Evolutionary conservation across 345 rosid species (phyloP).

Genomic region (Linum tenue): DNA sequence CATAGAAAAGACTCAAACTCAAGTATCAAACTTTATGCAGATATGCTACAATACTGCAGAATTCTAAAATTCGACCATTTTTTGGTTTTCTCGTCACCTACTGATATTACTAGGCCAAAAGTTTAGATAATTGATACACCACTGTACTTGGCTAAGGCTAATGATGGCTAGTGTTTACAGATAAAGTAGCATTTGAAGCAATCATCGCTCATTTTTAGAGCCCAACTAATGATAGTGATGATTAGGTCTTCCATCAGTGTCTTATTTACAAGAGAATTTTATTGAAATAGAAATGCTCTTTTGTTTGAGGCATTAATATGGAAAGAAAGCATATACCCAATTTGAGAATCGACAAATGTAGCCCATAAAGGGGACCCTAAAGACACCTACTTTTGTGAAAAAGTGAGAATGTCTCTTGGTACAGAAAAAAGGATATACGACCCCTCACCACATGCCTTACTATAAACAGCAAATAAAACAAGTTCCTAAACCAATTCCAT

Average conservation of each 20-base stretch:
- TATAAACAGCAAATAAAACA: slow-evolving; percentile 33
- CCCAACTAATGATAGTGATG: slow-evolving; percentile 29
- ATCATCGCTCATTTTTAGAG: slow-evolving; percentile 23
- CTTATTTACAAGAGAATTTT: slow-evolving; percentile 16
- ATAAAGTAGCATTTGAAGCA: slow-evolving; percentile 9
- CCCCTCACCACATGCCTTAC: slow-evolving; percentile 24
- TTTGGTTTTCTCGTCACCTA: background rate
- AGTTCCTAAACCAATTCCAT: slow-evolving; percentile 11
- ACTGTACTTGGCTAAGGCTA: slow-evolving; percentile 11
- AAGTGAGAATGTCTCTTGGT: slow-evolving; percentile 31
- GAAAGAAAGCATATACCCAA: slow-evolving; percentile 44
- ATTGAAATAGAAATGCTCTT: slow-evolving; percentile 9
- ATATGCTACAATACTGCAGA: background rate
- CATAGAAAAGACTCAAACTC: background rate
- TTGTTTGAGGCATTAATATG: slow-evolving; percentile 26
- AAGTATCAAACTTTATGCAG: background rate
- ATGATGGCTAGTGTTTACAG: slow-evolving; percentile 5
- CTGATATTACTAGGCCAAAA: background rate
- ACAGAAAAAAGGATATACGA: slow-evolving; percentile 17
- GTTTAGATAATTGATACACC: slow-evolving; percentile 12
- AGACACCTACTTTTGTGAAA: slow-evolving; percentile 26
- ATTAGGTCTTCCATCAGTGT: slow-evolving; percentile 21
- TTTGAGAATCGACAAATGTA: slow-evolving; percentile 38
- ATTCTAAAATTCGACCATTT: slow-evolving; percentile 4
- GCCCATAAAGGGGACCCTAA: slow-evolving; percentile 60